Percentiles rank a stretch among this genome's conserved stretches.
Conservation (phyloP, 1,139 yeast species). For the Nakaseomyces sp. region DNA sequence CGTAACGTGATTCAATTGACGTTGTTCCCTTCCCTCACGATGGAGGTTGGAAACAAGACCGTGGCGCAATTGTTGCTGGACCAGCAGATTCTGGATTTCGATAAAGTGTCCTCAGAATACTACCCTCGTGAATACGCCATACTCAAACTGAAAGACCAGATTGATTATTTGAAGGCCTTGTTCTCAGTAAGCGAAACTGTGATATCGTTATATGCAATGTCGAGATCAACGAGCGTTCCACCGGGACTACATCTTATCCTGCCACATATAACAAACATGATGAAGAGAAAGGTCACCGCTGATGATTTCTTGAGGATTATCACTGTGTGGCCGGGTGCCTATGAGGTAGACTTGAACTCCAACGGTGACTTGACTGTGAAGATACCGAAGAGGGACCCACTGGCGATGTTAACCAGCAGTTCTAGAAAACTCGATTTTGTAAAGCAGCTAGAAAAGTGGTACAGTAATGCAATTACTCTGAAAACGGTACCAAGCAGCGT, state of each 20-base stretch:
- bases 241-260: slow-evolving; percentile 21
- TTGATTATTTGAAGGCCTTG: slow-evolving; percentile 19
- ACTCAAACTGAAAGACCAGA: slow-evolving; percentile 13
- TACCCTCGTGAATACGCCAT: slow-evolving; percentile 18
- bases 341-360: slow-evolving; percentile 18
- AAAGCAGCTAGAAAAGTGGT: slow-evolving; percentile 23
- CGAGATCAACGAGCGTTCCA: slow-evolving; percentile 15
- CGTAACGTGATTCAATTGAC: slow-evolving; percentile 18
- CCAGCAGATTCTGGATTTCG: slow-evolving; percentile 22
- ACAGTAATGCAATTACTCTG: slow-evolving; percentile 3
- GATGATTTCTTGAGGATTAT: slow-evolving; percentile 16
- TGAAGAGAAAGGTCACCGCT: slow-evolving; percentile 18
- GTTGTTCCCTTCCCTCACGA: slow-evolving; percentile 17
- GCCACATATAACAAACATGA: slow-evolving; percentile 26
- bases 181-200: slow-evolving; percentile 24
- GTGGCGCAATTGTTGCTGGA: slow-evolving; percentile 15
- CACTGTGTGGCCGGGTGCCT: slow-evolving; percentile 26
- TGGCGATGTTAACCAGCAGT: slow-evolving; percentile 17
- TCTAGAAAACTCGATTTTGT: slow-evolving; percentile 24
- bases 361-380: slow-evolving; percentile 19
- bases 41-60: slow-evolving; percentile 8
- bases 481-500: slow-evolving; percentile 16
- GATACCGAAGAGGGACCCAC: slow-evolving; percentile 16
- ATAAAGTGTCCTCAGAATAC: slow-evolving; percentile 17
- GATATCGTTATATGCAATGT: slow-evolving; percentile 23